Conservation (phyloP, 1,284 basidiomycete genomes). For the Ceratobasidium theobromae region DNA sequence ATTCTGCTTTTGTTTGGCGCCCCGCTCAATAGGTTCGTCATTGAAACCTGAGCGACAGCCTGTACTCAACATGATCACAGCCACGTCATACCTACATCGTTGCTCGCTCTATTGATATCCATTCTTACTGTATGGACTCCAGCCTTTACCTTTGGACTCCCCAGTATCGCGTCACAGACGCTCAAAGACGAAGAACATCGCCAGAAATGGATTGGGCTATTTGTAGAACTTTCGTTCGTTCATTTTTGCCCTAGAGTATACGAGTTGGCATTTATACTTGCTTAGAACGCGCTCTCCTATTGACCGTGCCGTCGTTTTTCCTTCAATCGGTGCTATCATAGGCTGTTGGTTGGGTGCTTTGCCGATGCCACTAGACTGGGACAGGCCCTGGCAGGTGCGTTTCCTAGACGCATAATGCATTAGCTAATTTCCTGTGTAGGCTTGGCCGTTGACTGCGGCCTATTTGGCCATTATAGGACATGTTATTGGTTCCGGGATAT, state of each 20-base stretch:
- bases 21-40: slow-evolving; percentile 59
- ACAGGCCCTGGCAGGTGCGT: slow-evolving; percentile 89
- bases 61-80: slow-evolving; percentile 36
- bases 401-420: not conserved
- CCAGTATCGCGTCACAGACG: slow-evolving; percentile 46
- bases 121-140: slow-evolving; percentile 68
- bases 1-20: slow-evolving; percentile 74
- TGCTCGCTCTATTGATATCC: slow-evolving; percentile 68
- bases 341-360: slow-evolving; percentile 81
- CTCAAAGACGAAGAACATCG: slow-evolving; percentile 36
- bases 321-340: slow-evolving; percentile 66
- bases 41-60: slow-evolving; percentile 26
- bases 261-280: not conserved
- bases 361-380: slow-evolving; percentile 91
- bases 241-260: not conserved
- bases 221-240: slow-evolving; percentile 76
- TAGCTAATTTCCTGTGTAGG: slow-evolving; percentile 46
- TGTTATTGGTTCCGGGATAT: slow-evolving; percentile 60
- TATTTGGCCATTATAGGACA: slow-evolving; percentile 70
- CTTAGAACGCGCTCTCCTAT: slow-evolving; percentile 57
- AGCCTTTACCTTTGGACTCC: slow-evolving; percentile 68
- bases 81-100: slow-evolving; percentile 52
- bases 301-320: slow-evolving; percentile 79
- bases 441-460: slow-evolving; percentile 77
- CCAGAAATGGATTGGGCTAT: slow-evolving; percentile 66